Percentiles rank a stretch among this genome's conserved stretches.
These are phyloP conservation scores for Butyriboletus appendiculatus DNA, from an alignment of 1,284 basidiomycete species.

Conservation along the genomic window DNA sequence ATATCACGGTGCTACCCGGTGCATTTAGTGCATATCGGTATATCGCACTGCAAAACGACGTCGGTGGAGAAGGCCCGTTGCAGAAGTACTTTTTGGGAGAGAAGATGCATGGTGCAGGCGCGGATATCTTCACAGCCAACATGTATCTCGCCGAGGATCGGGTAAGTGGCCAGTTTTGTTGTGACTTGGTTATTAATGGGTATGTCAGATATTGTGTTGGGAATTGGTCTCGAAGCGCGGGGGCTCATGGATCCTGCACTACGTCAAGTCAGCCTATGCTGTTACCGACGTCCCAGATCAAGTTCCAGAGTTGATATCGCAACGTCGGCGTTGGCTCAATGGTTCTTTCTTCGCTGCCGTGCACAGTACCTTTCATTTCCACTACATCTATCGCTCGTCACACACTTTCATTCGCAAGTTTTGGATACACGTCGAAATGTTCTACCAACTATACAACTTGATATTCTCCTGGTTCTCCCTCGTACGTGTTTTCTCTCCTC, in stretches of 20 bases:
- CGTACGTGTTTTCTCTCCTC: constrained; percentile 43
- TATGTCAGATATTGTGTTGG: constrained; percentile 82
- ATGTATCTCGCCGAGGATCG: constrained; percentile 95
- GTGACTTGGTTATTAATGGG: constrained; percentile 4
- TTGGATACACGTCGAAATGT: constrained; percentile 92
- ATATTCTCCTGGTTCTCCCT: constrained; percentile 93
- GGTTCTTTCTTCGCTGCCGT: constrained; percentile 97
- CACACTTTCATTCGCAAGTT: constrained; percentile 86
- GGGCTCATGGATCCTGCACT: constrained; percentile 88
- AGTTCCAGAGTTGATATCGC: constrained; percentile 88
- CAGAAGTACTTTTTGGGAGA: constrained; percentile 96
- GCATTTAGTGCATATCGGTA: constrained; percentile 94
- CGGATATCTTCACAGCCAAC: constrained; percentile 91
- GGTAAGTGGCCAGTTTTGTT: constrained; percentile 41
- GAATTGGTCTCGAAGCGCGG: constrained; percentile 89
- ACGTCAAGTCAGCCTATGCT: constrained; percentile 91
- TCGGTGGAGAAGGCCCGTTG: constrained; percentile 81
- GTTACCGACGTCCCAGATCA: constrained; percentile 92
- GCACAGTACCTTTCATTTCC: constrained; percentile 88
- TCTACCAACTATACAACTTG: constrained; percentile 90
- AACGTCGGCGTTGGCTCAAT: constrained; percentile 94
- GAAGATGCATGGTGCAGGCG: constrained; percentile 87
- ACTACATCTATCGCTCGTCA: constrained; percentile 89
- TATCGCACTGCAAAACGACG: constrained; percentile 89
- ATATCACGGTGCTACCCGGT: constrained; percentile 91